Base-by-base conservation (phyloP, 2,329 filamentous ascomycete species). In the Ascochyta koolunga region DNA sequence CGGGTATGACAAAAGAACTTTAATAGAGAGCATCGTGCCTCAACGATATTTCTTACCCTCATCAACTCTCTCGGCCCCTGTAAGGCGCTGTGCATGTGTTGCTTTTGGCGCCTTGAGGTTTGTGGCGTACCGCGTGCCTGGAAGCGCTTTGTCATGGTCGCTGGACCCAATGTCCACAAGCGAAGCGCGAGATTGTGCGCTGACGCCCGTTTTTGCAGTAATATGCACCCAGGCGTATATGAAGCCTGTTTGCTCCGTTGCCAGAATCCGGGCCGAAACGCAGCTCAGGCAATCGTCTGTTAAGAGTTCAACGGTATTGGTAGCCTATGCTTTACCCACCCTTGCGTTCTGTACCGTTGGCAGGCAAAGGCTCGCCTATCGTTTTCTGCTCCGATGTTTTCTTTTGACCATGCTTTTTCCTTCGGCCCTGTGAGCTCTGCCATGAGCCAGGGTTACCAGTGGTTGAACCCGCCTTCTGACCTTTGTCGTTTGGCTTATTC, bases 261-360 rank as follows among this genome's bases (percentile, higher is more conserved):
- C 4, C 2, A 10, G 9, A 16, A 9, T 18, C 10, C 21, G 4
- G n/a, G 10, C 21, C 18, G 11, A 21, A 33, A 9, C 10, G 31
- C 10, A 19, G 24, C n/a, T 25, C n/a, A 18, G 19, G n/a, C 13
- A 10, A 13, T 9, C 24, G 16, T 1, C 11, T 4, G 22, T 15
- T 19, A 15, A 25, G 13, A 11, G 11, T 29, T 13, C 3, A 15
- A 8, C 16, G 16, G 13, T 37, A 24, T 37, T 5, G 9, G 6
- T 15, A 8, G 15, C 19, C 10, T 11, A 22, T 8, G 24, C 15
- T 16, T 50, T 69, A 78, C 19, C 79, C 79, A 11, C 79, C 79
- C 55, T 81, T 81, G 31, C 78, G 70, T 45, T 80, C 78, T 29
- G 72, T 71, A 39, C 76, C 72, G 59, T 78, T 79, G 1, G 66